phyloP scores from a whole-genome alignment of 2,329 filamentous ascomycete species.

The Sporothrix globosa region DNA sequence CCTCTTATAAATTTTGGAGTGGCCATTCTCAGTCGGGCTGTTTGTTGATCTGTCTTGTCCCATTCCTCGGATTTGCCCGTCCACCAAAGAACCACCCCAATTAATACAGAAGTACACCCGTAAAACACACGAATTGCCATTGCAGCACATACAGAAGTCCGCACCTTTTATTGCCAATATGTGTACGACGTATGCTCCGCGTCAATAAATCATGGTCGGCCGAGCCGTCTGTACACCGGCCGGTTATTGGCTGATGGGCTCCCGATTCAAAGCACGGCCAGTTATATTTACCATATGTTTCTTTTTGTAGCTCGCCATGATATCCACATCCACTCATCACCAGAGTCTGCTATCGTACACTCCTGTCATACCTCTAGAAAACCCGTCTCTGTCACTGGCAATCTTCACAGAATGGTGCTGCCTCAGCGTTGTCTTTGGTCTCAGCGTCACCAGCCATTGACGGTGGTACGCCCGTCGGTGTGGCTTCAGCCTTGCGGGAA shows the following conservation, averaged over 20 bases:
- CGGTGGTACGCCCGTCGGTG: background rate
- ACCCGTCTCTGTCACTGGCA: constrained; percentile 41
- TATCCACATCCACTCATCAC: background rate
- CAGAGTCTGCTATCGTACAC: background rate
- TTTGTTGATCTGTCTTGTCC: background rate
- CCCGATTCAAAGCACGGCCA: no score
- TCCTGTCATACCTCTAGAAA: background rate
- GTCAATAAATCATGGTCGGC: no score
- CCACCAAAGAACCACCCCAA: constrained; percentile 17
- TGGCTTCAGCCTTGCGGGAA: background rate
- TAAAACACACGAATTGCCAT: constrained; percentile 30
- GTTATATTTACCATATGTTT: no score
- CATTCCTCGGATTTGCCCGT: constrained; percentile 15
- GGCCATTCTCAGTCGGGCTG: constrained; percentile 10
- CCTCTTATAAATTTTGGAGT: constrained; percentile 10
- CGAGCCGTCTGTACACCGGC: no score
- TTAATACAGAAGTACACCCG: constrained; percentile 32
- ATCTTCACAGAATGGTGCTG: constrained; percentile 44
- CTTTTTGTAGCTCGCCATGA: background rate
- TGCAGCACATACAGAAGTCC: background rate
- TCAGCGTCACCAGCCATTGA: constrained; percentile 4
- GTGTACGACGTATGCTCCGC: background rate
- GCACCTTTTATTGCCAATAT: background rate
- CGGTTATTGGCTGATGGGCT: background rate
- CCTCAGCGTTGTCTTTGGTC: background rate